Evolutionary conservation across 768 basidiomycete species (phyloP), one percentile per base, ranked within the genome.

Genomic region (Coprinopsis cinerea): DNA sequence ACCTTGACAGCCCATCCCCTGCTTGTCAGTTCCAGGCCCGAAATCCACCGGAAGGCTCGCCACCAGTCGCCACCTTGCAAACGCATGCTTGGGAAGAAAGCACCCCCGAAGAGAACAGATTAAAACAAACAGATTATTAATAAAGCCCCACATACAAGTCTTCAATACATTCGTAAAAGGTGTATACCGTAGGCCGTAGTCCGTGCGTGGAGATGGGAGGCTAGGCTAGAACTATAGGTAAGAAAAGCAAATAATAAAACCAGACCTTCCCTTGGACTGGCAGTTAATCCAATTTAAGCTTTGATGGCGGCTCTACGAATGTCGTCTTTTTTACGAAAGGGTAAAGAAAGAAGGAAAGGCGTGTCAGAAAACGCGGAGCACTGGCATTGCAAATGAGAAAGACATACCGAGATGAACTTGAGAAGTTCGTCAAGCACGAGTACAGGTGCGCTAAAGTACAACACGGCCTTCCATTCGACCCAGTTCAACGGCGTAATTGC

Each of bases 401-500:
- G 30, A 64, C 84, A 64, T 58, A 88, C 88, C 57, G 88, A 79
- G 47, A 88, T 65, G 54, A 86, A 83, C 66, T 98, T 98, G 61
- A 98, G 72, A 22, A 87, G 59, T 67, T 98, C 96, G 66, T 98
- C 95, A 42, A 98, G 83, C 42, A 88, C 45, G 32, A 99, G 62
- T 27, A 99, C 92, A 17, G 95, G 95, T 4, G 82, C 83, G 56
- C 89, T 92, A 54, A 98, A 76, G 57, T 75, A 79, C 53, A 99
- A 66, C 7, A 99, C 94, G 15, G 92, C 93, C 65, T 85, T 82
- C 95, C 95, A 99, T 67, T 99, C 95, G 18, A 66, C 67, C 88
- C 85, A 92, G 74, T 97, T 95, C 53, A 99, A 77, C 2, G 94
- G 92, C 0, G 87, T 85, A 64, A 97, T 96, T 36, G 87, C 89